phyloP scores from a whole-genome alignment of 2,329 filamentous ascomycete genomes.

The Aureobasidium lini region DNA sequence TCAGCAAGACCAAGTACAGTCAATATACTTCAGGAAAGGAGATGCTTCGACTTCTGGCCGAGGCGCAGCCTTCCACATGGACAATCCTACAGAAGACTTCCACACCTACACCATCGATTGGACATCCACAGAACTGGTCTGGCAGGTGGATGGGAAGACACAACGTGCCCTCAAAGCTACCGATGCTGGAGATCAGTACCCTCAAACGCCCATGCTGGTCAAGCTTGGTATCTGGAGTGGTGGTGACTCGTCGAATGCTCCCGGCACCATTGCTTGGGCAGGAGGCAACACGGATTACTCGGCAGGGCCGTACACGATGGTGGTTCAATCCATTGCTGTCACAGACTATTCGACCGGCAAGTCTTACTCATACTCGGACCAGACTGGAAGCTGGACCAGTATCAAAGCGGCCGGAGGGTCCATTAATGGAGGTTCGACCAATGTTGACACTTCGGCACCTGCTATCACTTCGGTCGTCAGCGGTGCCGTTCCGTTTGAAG shows the following conservation, averaged over 20 bases:
- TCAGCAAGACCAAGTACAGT: slow-evolving; percentile 70
- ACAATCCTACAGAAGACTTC: slow-evolving; percentile 63
- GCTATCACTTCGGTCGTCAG: slow-evolving; percentile 54
- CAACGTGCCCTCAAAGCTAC: slow-evolving; percentile 66
- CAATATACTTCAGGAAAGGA: slow-evolving; percentile 96
- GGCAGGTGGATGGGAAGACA: slow-evolving; percentile 71
- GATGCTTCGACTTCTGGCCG: slow-evolving; percentile 79
- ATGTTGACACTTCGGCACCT: slow-evolving; percentile 50
- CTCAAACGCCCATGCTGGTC: slow-evolving; percentile 91
- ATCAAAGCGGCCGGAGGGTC: slow-evolving; percentile 74
- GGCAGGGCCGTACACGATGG: slow-evolving; percentile 78
- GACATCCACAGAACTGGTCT: slow-evolving; percentile 77
- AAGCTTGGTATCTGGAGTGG: slow-evolving; percentile 90
- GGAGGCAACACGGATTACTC: slow-evolving; percentile 78
- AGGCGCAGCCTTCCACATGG: slow-evolving; percentile 66
- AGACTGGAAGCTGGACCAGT: slow-evolving; percentile 69
- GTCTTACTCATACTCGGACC: slow-evolving; percentile 74
- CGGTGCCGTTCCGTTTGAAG: slow-evolving; percentile 59
- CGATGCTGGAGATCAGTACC: slow-evolving; percentile 72
- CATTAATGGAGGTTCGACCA: slow-evolving; percentile 51
- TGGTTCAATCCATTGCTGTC: slow-evolving; percentile 65
- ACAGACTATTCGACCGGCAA: slow-evolving; percentile 91
- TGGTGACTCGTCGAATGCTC: slow-evolving; percentile 70
- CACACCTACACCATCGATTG: slow-evolving; percentile 89
- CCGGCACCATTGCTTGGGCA: slow-evolving; percentile 85